A percentile compares a stretch with the other conserved stretches of the same genome.
Conservation (phyloP, 345 rosid genomes). For the Durio zibethinus region DNA sequence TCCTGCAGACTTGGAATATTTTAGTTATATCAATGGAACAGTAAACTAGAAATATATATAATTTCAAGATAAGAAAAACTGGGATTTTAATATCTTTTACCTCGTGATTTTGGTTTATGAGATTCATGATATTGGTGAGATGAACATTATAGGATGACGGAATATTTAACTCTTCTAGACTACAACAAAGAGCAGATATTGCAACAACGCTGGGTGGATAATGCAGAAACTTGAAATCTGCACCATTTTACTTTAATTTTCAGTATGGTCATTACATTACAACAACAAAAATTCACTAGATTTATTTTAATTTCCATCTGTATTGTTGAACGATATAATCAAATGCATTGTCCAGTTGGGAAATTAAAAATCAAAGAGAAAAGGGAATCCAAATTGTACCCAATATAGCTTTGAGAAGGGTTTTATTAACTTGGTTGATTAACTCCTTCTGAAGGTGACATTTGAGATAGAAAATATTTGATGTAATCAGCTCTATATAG, state of each 20-base stretch:
- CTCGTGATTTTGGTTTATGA: constrained; percentile 32
- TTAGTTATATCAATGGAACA: constrained; percentile 2
- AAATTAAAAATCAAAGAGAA: too few species aligned
- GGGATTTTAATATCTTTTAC: constrained; percentile 15
- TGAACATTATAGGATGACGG: constrained; percentile 19
- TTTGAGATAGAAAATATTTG: constrained; percentile 16
- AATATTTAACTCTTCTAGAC: constrained; percentile 34
- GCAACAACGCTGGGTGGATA: constrained; percentile 58
- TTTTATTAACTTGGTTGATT: constrained; percentile 32
- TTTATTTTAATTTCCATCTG: neutral
- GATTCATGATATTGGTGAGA: constrained; percentile 21
- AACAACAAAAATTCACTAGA: neutral
- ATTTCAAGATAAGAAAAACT: neutral
- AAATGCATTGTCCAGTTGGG: neutral
- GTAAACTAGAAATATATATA: neutral
- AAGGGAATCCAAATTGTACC: constrained; percentile 23
- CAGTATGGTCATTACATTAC: neutral
- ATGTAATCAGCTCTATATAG: constrained; percentile 36
- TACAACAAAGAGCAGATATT: constrained; percentile 39
- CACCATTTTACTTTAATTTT: neutral
- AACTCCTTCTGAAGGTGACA: constrained; percentile 28
- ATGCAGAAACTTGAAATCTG: constrained; percentile 45
- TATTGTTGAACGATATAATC: too few species aligned
- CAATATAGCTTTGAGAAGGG: constrained; percentile 40
- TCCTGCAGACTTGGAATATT: constrained; percentile 20